These are phyloP conservation scores for Pezicula neosporulosa DNA, from an alignment of 2,329 filamentous ascomycete species.

Conservation along the genomic window DNA sequence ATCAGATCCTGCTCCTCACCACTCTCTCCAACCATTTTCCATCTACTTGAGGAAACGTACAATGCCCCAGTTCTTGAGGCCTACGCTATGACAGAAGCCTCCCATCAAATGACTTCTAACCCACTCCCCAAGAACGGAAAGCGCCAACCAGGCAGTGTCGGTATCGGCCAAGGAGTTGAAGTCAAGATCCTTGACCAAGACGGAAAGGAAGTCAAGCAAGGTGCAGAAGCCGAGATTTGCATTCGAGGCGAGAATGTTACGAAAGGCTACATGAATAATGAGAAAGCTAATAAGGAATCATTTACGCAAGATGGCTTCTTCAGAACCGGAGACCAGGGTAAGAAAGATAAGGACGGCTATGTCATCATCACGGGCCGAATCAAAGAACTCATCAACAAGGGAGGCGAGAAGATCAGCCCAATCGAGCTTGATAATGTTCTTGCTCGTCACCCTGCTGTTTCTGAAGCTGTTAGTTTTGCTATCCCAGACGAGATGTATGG, in stretches of 20 bases:
- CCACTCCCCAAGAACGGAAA: constrained; percentile 62
- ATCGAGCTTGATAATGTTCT: constrained; percentile 85
- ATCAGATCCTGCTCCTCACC: constrained; percentile 86
- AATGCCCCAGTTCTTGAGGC: constrained; percentile 81
- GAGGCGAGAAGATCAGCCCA: constrained; percentile 84
- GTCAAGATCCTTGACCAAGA: constrained; percentile 71
- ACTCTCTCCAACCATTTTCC: constrained; percentile 76
- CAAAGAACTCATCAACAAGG: constrained; percentile 91
- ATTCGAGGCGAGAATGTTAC: constrained; percentile 82
- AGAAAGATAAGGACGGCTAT: constrained; percentile 76
- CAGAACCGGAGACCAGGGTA: constrained; percentile 83
- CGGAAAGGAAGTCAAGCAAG: constrained; percentile 65
- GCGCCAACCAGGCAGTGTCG: constrained; percentile 78
- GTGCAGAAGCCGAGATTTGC: constrained; percentile 76
- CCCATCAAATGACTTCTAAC: constrained; percentile 81
- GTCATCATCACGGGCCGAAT: constrained; percentile 86
- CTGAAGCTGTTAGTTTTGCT: constrained; percentile 80
- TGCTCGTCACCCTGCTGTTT: constrained; percentile 66
- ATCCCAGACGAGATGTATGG: constrained; percentile 80
- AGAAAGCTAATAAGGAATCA: constrained; percentile 67
- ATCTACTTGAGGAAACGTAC: constrained; percentile 73
- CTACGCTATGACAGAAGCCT: constrained; percentile 90
- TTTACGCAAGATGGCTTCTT: constrained; percentile 79
- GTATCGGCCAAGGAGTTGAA: constrained; percentile 79
- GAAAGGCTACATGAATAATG: constrained; percentile 81